Conservation (phyloP, 495 filamentous ascomycete genomes). For the Penicillium cataractarum region DNA sequence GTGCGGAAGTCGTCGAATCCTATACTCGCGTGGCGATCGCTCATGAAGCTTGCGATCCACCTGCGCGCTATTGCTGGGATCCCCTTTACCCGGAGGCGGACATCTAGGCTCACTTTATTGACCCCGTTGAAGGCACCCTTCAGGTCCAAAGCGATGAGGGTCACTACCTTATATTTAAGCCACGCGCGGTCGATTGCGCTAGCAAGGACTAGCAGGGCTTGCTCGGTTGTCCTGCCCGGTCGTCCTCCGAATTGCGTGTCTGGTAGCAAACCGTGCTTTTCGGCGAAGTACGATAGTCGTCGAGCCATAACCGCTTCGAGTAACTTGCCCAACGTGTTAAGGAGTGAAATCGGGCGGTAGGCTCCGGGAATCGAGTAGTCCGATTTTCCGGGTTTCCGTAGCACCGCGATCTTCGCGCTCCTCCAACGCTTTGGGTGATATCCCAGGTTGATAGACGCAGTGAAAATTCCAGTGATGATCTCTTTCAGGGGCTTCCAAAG, state of each 20-base stretch:
- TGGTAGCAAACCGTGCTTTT: conserved; percentile 29
- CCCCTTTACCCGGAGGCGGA: conserved; percentile 19
- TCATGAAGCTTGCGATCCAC: conserved; percentile 34
- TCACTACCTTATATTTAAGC: conserved; percentile 23
- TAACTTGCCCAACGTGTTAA: conserved; percentile 34
- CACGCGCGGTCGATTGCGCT: conserved; percentile 33
- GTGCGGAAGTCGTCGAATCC: conserved; percentile 31
- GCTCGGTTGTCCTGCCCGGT: conserved; percentile 27
- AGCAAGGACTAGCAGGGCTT: conserved; percentile 30
- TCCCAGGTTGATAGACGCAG: too few relatives aligned
- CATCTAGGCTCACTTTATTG: conserved; percentile 27
- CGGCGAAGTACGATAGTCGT: conserved; percentile 24
- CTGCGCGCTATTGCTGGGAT: conserved; percentile 22
- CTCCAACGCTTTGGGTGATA: too few relatives aligned
- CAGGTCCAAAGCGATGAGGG: conserved; percentile 30
- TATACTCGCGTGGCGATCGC: conserved; percentile 25
- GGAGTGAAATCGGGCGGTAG: conserved; percentile 34
- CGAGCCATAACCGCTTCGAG: conserved; percentile 31
- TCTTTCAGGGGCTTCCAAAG: conserved; percentile 22
- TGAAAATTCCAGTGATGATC: too few relatives aligned
- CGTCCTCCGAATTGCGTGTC: conserved; percentile 30
- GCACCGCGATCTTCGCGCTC: too few relatives aligned
- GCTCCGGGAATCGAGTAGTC: conserved; percentile 27
- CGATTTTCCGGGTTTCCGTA: conserved; percentile 30
- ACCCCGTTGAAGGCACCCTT: conserved; percentile 39